Evolutionary conservation across 352 stramenopile genomes (phyloP).

Genomic region (Plasmopara muralis): DNA sequence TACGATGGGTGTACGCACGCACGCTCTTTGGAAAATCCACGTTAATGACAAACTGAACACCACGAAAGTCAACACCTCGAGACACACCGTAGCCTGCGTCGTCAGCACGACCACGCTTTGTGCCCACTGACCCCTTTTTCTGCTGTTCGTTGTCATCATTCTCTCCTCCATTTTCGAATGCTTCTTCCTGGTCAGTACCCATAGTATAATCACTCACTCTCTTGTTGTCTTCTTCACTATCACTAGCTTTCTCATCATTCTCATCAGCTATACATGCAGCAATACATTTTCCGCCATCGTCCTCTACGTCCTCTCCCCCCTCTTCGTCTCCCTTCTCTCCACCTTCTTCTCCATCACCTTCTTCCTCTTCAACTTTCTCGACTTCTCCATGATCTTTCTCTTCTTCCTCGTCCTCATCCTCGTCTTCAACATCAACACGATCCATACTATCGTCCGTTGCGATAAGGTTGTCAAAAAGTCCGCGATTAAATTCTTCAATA

Average conservation of each 20-base stretch:
- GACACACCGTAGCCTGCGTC: slow-evolving; percentile 94
- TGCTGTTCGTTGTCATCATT: slow-evolving; percentile 36
- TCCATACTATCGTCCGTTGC: slow-evolving; percentile 97
- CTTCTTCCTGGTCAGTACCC: slow-evolving; percentile 38
- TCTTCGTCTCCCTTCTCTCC: not conserved
- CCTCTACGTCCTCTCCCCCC: slow-evolving; percentile 37
- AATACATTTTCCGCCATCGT: slow-evolving; percentile 23
- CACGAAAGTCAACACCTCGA: slow-evolving; percentile 97
- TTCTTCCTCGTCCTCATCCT: slow-evolving; percentile 61
- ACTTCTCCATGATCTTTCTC: slow-evolving; percentile 35
- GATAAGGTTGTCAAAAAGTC: slow-evolving; percentile 99
- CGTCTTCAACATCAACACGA: slow-evolving; percentile 53
- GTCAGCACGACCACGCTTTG: slow-evolving; percentile 41
- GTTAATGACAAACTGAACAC: slow-evolving; percentile 99
- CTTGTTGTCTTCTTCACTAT: slow-evolving; percentile 43
- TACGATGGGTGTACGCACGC: slow-evolving; percentile 96
- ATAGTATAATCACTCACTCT: not conserved
- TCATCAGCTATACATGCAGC: not conserved
- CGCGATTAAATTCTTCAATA: slow-evolving; percentile 92
- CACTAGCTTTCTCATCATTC: slow-evolving; percentile 28
- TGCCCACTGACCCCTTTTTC: slow-evolving; percentile 30
- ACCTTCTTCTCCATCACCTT: slow-evolving; percentile 12
- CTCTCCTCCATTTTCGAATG: slow-evolving; percentile 76
- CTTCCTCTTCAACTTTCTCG: slow-evolving; percentile 35
- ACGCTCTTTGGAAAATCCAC: slow-evolving; percentile 95